Conservation (phyloP, 768 basidiomycete species). For the Imleria badia region DNA sequence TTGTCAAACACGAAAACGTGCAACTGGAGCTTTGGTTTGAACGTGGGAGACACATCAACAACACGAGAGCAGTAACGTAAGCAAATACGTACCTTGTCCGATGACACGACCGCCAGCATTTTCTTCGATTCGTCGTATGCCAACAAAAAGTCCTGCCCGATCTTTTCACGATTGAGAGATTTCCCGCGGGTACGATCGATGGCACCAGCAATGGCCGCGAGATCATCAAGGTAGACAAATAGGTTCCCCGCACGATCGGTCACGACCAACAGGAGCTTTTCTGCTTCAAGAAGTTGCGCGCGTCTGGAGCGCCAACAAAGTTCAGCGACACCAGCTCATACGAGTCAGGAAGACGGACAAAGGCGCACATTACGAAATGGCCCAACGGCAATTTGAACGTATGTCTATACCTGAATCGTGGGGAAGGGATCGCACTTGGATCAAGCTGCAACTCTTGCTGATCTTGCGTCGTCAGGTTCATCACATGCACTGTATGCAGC, state of each 20-base stretch:
- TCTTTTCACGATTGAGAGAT: conserved; percentile 42
- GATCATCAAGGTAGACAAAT: conserved; percentile 37
- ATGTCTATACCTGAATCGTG: conserved; percentile 15
- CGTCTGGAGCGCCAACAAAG: conserved; percentile 20
- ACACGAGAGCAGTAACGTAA: not conserved
- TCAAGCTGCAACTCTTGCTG: conserved; percentile 28
- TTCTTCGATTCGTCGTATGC: conserved; percentile 54
- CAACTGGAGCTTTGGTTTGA: conserved; percentile 36
- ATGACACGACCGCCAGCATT: conserved; percentile 45
- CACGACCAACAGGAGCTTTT: conserved; percentile 42
- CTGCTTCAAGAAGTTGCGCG: conserved; percentile 41
- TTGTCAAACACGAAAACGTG: conserved; percentile 53
- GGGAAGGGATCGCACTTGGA: conserved; percentile 21
- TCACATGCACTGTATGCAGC: conserved; percentile 23
- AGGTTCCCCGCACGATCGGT: conserved; percentile 36
- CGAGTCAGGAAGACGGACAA: not conserved
- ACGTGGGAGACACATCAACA: not conserved
- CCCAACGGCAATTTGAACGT: conserved; percentile 21
- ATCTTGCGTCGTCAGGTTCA: conserved; percentile 31
- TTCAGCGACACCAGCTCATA: not conserved
- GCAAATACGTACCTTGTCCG: conserved; percentile 36
- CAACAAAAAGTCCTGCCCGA: conserved; percentile 43
- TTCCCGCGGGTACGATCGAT: too few species aligned
- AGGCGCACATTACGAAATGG: conserved; percentile 18
- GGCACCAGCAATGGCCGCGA: too few species aligned